Evolutionary conservation across 345 rosid genomes (phyloP).

Genomic region (Clarkia xantiana): DNA sequence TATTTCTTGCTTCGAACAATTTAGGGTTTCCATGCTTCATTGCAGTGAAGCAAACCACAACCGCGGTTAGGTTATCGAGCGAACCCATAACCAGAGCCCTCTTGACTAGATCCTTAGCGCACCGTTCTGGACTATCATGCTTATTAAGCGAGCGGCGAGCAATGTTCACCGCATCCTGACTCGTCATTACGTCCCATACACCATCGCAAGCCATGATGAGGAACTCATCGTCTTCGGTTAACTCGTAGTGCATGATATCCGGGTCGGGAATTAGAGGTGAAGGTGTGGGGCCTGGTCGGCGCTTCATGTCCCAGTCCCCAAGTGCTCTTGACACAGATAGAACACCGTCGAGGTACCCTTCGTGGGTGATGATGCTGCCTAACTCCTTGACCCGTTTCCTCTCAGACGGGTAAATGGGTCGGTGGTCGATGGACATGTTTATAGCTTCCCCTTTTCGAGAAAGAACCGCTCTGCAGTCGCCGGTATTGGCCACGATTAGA

Average conservation of each 20-base stretch:
- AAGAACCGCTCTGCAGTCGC: slow-evolving; percentile 40
- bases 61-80: slow-evolving; percentile 65
- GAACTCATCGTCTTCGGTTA: slow-evolving; percentile 80
- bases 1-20: background rate
- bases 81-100: slow-evolving; percentile 49
- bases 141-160: slow-evolving; percentile 45
- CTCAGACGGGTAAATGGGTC: slow-evolving; percentile 23
- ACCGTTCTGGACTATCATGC: slow-evolving; percentile 57
- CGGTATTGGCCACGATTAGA: slow-evolving; percentile 47
- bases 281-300: slow-evolving; percentile 27
- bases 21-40: slow-evolving; percentile 26
- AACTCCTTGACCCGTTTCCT: slow-evolving; percentile 18
- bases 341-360: slow-evolving; percentile 61
- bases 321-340: slow-evolving; percentile 72
- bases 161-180: slow-evolving; percentile 64
- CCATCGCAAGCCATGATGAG: slow-evolving; percentile 86
- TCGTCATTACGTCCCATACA: slow-evolving; percentile 82
- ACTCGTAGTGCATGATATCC: slow-evolving; percentile 35
- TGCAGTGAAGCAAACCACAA: slow-evolving; percentile 55
- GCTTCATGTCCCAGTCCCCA: slow-evolving; percentile 92
- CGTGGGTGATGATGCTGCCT: slow-evolving; percentile 41
- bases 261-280: slow-evolving; percentile 82
- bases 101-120: slow-evolving; percentile 70
- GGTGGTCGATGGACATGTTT: slow-evolving; percentile 35
- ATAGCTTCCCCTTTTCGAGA: slow-evolving; percentile 31